Conservation (phyloP, 257 asterid genomes). For the Solanum raphanifolium region DNA sequence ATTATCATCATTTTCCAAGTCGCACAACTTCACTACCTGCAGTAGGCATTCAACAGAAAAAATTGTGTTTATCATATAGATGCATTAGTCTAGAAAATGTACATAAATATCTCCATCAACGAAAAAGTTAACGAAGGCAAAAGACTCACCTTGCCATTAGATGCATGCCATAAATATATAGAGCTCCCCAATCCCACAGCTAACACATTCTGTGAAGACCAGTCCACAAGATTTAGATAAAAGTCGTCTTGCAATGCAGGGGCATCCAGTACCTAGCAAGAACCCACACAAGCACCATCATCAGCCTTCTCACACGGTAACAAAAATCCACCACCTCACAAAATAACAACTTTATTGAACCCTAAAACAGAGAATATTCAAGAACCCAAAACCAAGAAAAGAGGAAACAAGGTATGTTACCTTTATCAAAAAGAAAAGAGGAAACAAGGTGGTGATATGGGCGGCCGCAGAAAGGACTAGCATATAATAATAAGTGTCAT, state of each 20-base stretch:
- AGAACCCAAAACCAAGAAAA: neutral
- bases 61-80: neutral
- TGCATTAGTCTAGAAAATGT: neutral
- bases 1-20: slow-evolving; percentile 66
- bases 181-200: slow-evolving; percentile 89
- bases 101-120: neutral
- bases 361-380: neutral
- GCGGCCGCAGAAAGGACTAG: neutral
- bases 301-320: neutral
- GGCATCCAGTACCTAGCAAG: slow-evolving; percentile 82
- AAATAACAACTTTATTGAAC: neutral
- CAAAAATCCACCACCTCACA: neutral
- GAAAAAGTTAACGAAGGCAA: neutral
- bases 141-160: slow-evolving; percentile 72
- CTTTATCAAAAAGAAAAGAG: too few relatives aligned
- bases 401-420: neutral
- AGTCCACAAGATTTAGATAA: slow-evolving; percentile 88
- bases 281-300: neutral
- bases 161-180: slow-evolving; percentile 87
- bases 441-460: neutral
- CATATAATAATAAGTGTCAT: neutral
- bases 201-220: slow-evolving; percentile 82
- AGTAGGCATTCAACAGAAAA: neutral
- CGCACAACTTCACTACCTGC: slow-evolving; percentile 89
- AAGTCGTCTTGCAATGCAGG: slow-evolving; percentile 94